Evolutionary conservation across 306 rosid species (phyloP), one percentile per base, ranked within the genome.

Genomic region (Quercus variabilis): DNA sequence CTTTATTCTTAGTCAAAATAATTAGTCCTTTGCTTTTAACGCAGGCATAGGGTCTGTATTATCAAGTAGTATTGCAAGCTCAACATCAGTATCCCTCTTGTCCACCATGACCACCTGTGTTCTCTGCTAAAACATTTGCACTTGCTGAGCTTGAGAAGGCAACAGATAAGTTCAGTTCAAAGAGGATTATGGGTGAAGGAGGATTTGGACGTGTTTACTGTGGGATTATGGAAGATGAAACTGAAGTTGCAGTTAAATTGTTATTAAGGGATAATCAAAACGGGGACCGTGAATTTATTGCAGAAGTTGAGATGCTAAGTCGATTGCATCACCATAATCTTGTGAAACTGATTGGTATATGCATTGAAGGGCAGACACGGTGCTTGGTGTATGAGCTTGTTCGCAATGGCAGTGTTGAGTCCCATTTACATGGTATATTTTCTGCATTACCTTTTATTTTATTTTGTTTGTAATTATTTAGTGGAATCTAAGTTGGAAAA

Each of bases 311-410:
- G 92, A 90, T 92, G 91, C 92, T 92, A 74, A 82, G 95, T 85
- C 90, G 95, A 73, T 88, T 94, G 82, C 99, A 91, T 82, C 99
- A 94, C 75, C 95, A 95, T n/a, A 94, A 94, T 89, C 95, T 94
- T 83, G 97, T 94, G 85, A 92, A 94, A 85, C 84, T 94, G 83
- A 83, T 91, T 62, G 99, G 99, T 54, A 92, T 92, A 84, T 94
- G 99, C 86, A 90, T 86, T 78, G 95, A 94, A 81, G 93, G 97
- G 76, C 85, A 64, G 6, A 83, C 81, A 9, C 93, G 97, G 35
- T 91, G 97, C 88, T 86, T 94, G 89, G 95, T 94, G 52, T 94
- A 90, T 84, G 97, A 94, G 88, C 89, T 94, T 78, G 86, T 94
- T 74, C 92, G 52, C 88, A 94, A 91, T 82, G 99, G 99, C 82